Conservation (phyloP, 23 red algal species). For the Gracilaria domingensis region DNA sequence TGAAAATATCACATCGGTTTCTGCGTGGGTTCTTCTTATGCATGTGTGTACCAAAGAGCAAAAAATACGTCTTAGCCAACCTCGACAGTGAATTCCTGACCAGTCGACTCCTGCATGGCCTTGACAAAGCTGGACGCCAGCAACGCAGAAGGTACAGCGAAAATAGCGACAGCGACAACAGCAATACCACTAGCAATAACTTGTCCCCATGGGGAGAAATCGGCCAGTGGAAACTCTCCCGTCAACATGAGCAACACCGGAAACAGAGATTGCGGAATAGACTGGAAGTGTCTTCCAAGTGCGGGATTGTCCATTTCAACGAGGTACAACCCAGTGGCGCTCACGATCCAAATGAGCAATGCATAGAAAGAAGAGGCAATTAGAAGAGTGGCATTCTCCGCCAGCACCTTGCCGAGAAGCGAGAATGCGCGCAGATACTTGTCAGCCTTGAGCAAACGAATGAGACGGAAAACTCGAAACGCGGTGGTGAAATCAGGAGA, state of each 20-base stretch:
- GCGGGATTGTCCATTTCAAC: slow-evolving; percentile 79
- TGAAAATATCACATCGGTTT: neutral
- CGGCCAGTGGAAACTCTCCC: slow-evolving; percentile 79
- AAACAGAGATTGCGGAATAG: slow-evolving; percentile 78
- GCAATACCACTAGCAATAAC: slow-evolving; percentile 74
- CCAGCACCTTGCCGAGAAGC: slow-evolving; percentile 74
- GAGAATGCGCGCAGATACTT: slow-evolving; percentile 83
- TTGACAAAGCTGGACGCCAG: slow-evolving; percentile 82
- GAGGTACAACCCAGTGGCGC: slow-evolving; percentile 66
- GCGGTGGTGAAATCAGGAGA: slow-evolving; percentile 81
- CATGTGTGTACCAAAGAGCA: neutral
- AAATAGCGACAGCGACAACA: slow-evolving; percentile 81
- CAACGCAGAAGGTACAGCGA: slow-evolving; percentile 78
- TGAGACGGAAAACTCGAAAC: slow-evolving; percentile 79
- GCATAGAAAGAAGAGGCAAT: slow-evolving; percentile 82
- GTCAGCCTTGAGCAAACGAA: slow-evolving; percentile 88
- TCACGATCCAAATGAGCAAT: slow-evolving; percentile 66
- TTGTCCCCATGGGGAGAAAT: slow-evolving; percentile 72
- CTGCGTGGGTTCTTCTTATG: neutral
- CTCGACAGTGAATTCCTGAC: slow-evolving; percentile 80
- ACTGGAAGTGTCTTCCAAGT: slow-evolving; percentile 69
- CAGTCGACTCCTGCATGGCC: slow-evolving; percentile 75
- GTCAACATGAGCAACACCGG: slow-evolving; percentile 81
- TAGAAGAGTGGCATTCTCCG: slow-evolving; percentile 77
- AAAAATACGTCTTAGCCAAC: slow-evolving; percentile 38